Evolutionary conservation across 352 stramenopile genomes (phyloP), one percentile per base, ranked within the genome.

Genomic region (Phytopythium montanum): DNA sequence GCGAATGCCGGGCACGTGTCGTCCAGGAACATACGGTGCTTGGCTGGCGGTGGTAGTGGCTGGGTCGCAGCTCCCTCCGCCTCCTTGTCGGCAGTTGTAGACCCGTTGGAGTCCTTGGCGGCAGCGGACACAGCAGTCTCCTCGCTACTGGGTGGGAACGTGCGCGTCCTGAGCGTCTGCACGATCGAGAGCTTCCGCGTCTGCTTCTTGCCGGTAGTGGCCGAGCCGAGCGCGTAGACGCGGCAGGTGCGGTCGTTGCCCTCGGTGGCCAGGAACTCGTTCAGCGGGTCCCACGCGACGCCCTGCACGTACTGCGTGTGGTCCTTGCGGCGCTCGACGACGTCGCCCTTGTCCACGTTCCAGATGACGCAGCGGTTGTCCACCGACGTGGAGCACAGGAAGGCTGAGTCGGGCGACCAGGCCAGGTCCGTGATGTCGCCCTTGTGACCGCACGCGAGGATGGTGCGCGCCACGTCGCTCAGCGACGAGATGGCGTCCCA

Each of bases 271-370:
- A 99, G 72, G 52, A 96, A 98, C 41, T 98, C 87, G 23, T 92
- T 96, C 14, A 97, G 85, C 10, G 96, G 96, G 72, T 99, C 96
- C 78, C 94, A 98, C 2, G 90, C 79, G n/a, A 97, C 95, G 41
- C 96, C 96, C 72, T 99, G 96, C 48, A 99, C 94, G 72, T 97
- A 99, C 66, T 98, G 89, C 42, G 79, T 95, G 70, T 99, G 96
- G 70, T 99, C 95, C 53, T 92, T 85, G 75, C 90, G 68, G 33
- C 75, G 69, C 75, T 94, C 92, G 62, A 94, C 66, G 69, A 95
- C 66, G 54, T 92, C 70, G 39, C 78, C 76, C 33, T 79, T 90
- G 36, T 84, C 72, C 9, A 87, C 69, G 76, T 97, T 88, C 77
- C 84, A 98, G 45, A 98, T 88, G 14, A 94, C 78, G 12, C 87